Conservation (phyloP, 73 alveolate genomes). For the Stentor coeruleus region DNA sequence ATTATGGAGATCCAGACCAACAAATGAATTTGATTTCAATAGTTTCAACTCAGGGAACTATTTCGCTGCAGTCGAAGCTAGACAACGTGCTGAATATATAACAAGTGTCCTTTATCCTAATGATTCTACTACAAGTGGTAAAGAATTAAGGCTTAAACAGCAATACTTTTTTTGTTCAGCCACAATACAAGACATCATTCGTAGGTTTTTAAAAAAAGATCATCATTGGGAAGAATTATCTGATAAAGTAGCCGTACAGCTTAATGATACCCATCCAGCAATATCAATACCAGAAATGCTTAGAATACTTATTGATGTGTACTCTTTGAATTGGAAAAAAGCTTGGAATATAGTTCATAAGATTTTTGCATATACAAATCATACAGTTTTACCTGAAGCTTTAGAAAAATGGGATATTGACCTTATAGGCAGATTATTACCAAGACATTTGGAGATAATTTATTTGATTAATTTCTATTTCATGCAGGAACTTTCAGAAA, state of each 20-base stretch:
- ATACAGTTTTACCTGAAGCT: slow-evolving; percentile 81
- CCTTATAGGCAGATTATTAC: slow-evolving; percentile 69
- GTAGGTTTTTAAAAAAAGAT: neutral
- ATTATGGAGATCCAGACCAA: slow-evolving; percentile 91
- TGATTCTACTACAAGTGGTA: slow-evolving; percentile 88
- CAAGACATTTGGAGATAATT: slow-evolving; percentile 80
- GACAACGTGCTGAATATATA: slow-evolving; percentile 94
- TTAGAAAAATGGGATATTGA: slow-evolving; percentile 85
- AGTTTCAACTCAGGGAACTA: slow-evolving; percentile 84
- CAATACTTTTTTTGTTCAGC: slow-evolving; percentile 99
- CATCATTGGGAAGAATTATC: slow-evolving; percentile 55
- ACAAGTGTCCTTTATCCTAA: slow-evolving; percentile 99
- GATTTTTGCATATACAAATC: slow-evolving; percentile 68
- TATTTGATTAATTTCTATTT: slow-evolving; percentile 57
- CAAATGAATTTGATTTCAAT: slow-evolving; percentile 83
- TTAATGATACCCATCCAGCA: slow-evolving; percentile 90
- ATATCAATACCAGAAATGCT: slow-evolving; percentile 76
- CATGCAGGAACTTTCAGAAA: slow-evolving; percentile 54
- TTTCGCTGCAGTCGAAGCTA: slow-evolving; percentile 60
- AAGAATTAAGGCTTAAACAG: slow-evolving; percentile 96
- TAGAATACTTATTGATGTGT: slow-evolving; percentile 43
- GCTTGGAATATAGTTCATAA: neutral
- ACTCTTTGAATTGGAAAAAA: neutral
- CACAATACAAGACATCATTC: slow-evolving; percentile 69
- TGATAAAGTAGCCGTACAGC: slow-evolving; percentile 45